Base-by-base conservation (phyloP, 768 basidiomycete species). In the Pholiota microspora region DNA sequence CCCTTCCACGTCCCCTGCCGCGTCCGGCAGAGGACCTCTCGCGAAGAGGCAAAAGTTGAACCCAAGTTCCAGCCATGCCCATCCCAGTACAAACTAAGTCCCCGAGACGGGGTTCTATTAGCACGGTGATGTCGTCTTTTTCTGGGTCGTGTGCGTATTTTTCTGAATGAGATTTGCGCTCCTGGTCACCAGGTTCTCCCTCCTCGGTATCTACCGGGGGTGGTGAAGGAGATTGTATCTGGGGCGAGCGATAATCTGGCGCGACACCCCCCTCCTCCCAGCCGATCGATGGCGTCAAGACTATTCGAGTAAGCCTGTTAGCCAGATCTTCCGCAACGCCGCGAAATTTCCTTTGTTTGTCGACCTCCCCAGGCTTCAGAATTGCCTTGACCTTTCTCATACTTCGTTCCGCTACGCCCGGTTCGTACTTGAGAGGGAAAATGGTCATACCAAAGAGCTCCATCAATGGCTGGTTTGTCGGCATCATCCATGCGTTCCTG, bases 11-110 rank as follows among this genome's bases (percentile, higher is more conserved):
- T 7, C 53, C 54, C 34, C 59, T 36, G 24, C 51, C n/a, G 2
- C 55, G 32, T 6, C 54, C 55, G 2, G 31, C 31, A 16, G 32
- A 38, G 12, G 21, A 44, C 4, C 31, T 51, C 12, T 16, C 53
- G 4, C 38, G 64, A 24, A 63, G 63, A 36, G 77, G 77, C 29
- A 68, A 77, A 15, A 87, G 73, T 70, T 88, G 83, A 10, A 85
- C 75, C 77, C 80, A 88, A 50, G 77, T 76, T 9, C 79, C 86
- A 2, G 73, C 74, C 18, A 88, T 57, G 3, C 83, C 85, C 73
- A 86, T 77, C 7, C 84, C 83, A 8, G 73, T 66, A 2, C 58
- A 49, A 34, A 85, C 58, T 35, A 65, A 67, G 29, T 80, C 70
- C 12, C 73, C 70, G 0, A 73, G 64, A 9, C 68, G 65, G 3